Evolutionary conservation across 2,329 filamentous ascomycete species (phyloP), one percentile per base, ranked within the genome.

Genomic region (Diaporthe helianthi): DNA sequence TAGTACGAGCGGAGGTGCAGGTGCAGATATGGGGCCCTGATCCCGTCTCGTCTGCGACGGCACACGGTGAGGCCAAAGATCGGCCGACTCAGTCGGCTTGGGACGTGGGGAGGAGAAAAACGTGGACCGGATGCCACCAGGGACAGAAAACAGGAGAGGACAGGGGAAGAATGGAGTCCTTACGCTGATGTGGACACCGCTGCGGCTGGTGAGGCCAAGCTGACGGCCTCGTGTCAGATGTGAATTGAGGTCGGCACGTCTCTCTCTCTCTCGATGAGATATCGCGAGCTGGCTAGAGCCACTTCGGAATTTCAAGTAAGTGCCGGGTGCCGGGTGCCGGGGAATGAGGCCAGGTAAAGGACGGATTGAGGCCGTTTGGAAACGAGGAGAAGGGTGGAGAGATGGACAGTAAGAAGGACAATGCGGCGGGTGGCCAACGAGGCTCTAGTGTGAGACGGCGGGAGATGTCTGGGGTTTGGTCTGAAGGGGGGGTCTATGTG

Each of bases 1-100:
- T 66, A 51, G 67, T 66, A 31, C 29, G 61, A 60, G 53, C 13
- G 53, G 29, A 61, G 47, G 61, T 38, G 31, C n/a, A n/a, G 36
- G 36, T 38, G 61, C 61, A 53, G 49, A 17, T 53, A 44, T 31
- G 33, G 26, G 47, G 52, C 44, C 46, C 65, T 15, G 46, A 46
- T 60, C 47, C 52, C 36, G 63, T 65, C 63, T 67, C 26, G 38
- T 60, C 66, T 69, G 69, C 63, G 69, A 71, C 69, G 69, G 66
- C 69, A 71, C 60, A 53, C 54, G 58, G 65, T 69, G 69, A 71
- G 69, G 69, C 69, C 69, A 71, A 71, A 58, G 66, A 52, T 68
- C 60, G 69, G 60, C 60, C 69, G 66, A 54, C 66, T 65, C 46
- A 65, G 29, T 68, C 53, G 61, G 52, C 46, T 54, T 69, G 66